Conservation (phyloP, 345 rosid species). For the Pseudoturritis turrita region DNA sequence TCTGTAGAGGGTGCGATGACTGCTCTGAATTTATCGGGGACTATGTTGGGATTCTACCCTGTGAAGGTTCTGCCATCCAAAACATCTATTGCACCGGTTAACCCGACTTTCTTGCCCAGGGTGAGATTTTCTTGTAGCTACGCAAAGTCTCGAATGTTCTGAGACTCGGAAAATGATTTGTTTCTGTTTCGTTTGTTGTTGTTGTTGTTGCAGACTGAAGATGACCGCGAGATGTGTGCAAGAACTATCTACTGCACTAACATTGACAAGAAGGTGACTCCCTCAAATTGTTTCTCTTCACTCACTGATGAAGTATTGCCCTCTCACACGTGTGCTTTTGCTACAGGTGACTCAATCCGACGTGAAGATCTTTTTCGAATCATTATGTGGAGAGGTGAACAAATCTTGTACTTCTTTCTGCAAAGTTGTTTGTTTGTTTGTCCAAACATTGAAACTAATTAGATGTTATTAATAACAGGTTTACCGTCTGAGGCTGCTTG, state of each 20-base stretch:
- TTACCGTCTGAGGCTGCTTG: conserved; percentile 72
- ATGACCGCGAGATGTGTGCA: conserved; percentile 93
- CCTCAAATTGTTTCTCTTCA: not conserved
- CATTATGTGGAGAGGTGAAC: conserved; percentile 68
- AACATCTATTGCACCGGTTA: conserved; percentile 98
- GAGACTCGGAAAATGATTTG: not conserved
- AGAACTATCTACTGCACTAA: conserved; percentile 92
- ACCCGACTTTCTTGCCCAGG: too few relatives aligned
- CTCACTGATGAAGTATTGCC: not conserved
- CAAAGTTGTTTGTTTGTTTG: not conserved
- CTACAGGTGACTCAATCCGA: conserved; percentile 66
- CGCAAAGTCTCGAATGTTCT: not conserved
- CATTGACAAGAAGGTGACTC: conserved; percentile 87
- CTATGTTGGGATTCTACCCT: conserved; percentile 91
- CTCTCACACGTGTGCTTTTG: not conserved
- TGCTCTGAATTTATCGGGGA: conserved; percentile 73
- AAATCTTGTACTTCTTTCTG: not conserved
- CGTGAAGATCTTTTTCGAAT: conserved; percentile 59
- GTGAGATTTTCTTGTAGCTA: too few relatives aligned
- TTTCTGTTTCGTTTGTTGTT: not conserved
- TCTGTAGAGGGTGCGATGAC: conserved; percentile 66
- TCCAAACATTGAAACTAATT: too few relatives aligned
- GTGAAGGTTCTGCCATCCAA: conserved; percentile 87
- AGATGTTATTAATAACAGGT: conserved; percentile 42
- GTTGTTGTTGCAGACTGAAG: conserved; percentile 50